Evolutionary conservation across 495 filamentous ascomycete genomes (phyloP).

Genomic region (Penicillium paxilli): DNA sequence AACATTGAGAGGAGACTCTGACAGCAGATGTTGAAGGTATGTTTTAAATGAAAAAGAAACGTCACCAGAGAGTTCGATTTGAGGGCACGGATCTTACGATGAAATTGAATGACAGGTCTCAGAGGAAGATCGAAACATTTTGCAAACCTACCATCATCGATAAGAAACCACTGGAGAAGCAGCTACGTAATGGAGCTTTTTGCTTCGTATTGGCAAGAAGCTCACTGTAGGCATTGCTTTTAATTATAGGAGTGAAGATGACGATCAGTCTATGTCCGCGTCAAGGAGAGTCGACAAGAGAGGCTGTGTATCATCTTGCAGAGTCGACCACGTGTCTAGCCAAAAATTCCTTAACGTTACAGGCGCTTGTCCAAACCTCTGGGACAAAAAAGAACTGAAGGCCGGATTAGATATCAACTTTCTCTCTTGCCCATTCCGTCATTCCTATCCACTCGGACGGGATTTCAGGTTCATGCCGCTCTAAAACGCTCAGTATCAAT

Average conservation of each 20-base stretch:
- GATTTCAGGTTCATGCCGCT: too few relatives aligned
- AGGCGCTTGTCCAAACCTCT: too few relatives aligned
- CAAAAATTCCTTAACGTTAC: too few relatives aligned
- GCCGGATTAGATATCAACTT: too few relatives aligned
- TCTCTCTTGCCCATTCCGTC: too few relatives aligned
- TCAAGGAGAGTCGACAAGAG: slow-evolving; percentile 9
- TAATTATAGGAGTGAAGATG: slow-evolving; percentile 14
- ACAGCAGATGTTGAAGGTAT: neutral
- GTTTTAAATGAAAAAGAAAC: neutral
- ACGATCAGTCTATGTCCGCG: neutral
- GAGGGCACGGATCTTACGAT: neutral
- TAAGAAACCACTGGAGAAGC: slow-evolving; percentile 10
- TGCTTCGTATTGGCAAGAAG: slow-evolving; percentile 14
- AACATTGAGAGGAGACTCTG: neutral
- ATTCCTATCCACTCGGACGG: too few relatives aligned
- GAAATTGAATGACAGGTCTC: slow-evolving; percentile 6
- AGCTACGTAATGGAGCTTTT: slow-evolving; percentile 16
- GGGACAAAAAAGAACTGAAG: too few relatives aligned
- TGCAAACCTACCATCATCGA: slow-evolving; percentile 7
- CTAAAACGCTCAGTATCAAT: too few relatives aligned
- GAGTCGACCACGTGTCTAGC: too few relatives aligned
- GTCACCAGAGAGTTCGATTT: neutral
- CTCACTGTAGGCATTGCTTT: slow-evolving; percentile 10
- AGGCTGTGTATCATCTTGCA: slow-evolving; percentile 17
- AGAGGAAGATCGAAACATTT: slow-evolving; percentile 7